Base-by-base conservation (phyloP, 768 basidiomycete genomes). In the Trametes coccinea region DNA sequence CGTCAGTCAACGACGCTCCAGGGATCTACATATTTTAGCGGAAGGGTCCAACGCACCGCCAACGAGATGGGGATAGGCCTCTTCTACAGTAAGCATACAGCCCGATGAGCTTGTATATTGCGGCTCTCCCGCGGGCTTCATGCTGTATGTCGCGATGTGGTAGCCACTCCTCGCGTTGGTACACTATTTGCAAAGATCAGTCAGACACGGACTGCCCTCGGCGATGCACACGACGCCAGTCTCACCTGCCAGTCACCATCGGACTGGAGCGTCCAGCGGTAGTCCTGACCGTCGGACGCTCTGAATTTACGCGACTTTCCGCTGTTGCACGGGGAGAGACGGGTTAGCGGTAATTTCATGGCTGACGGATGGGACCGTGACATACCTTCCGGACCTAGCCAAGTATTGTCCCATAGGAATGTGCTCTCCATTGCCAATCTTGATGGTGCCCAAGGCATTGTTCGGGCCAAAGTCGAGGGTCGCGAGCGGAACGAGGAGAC, bases 191-290 rank as follows among this genome's bases (percentile, higher is more conserved):
- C 27, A 50, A 29, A 30, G 47, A 5, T 14, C 8, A 14, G 51
- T 29, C 43, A 30, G 31, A 14, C 16, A 5, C 13, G 57, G 14
- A 61, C 67, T 52, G 31, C 10, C 41, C 29, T 46, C 8, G 29
- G 9, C 33, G 13, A 17, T 43, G 9, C 27, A 43, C 29, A 16
- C 3, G 16, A 16, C 13, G 16, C 22, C 0, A 77, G 41, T 14
- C 84, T 68, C 65, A 87, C 88, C 27, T 82, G 82, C 86, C 87
- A 90, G 65, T 89, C 88, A 56, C 85, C 80, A 54, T 82, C 80
- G 22, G 75, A 68, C 16, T 79, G 74, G 73, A 80, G 80, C 29
- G 77, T 79, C 88, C 88, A 90, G 53, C 74, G 75, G 66, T 89
- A 90, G 56, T 82, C 80, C 46, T 84, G 78, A 0, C 82, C 82